These are phyloP conservation scores for Leucogyrophana mollusca DNA, from an alignment of 768 basidiomycete genomes.

Conservation along the genomic window DNA sequence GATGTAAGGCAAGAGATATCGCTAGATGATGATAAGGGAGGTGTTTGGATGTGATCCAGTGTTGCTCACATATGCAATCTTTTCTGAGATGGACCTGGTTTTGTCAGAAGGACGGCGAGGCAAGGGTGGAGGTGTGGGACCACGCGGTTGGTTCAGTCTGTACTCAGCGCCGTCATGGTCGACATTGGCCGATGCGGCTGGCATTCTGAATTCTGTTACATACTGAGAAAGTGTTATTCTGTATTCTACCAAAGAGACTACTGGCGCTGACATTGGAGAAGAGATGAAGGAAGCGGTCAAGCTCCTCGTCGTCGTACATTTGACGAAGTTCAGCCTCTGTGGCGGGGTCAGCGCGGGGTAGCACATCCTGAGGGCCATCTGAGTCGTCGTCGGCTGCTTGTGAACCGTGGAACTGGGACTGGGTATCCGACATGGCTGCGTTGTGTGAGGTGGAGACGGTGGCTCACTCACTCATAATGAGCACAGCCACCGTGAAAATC, in stretches of 20 bases:
- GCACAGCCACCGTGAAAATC: no score
- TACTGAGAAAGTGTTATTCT: slow-evolving; percentile 36
- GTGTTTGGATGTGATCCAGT: slow-evolving; percentile 6
- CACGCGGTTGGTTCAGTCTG: slow-evolving; percentile 30
- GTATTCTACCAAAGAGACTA: background rate
- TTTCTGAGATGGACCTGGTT: slow-evolving; percentile 21
- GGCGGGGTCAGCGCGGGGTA: no score
- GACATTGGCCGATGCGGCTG: slow-evolving; percentile 23
- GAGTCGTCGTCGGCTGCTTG: no score
- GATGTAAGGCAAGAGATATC: slow-evolving; percentile 46
- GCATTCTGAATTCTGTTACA: slow-evolving; percentile 54
- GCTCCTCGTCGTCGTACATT: slow-evolving; percentile 63
- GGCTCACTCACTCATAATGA: no score
- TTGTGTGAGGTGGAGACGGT: no score
- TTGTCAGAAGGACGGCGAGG: slow-evolving; percentile 9
- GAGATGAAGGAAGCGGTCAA: slow-evolving; percentile 56
- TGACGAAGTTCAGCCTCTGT: slow-evolving; percentile 54
- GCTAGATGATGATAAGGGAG: slow-evolving; percentile 20
- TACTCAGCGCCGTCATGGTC: slow-evolving; percentile 15
- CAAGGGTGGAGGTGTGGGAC: slow-evolving; percentile 6
- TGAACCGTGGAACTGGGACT: no score
- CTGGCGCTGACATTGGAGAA: slow-evolving; percentile 53
- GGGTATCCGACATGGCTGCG: no score
- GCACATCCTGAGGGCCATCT: no score
- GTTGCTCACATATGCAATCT: slow-evolving; percentile 22